phyloP scores from a whole-genome alignment of 1,284 basidiomycete genomes.

The Neonothopanus nambi region DNA sequence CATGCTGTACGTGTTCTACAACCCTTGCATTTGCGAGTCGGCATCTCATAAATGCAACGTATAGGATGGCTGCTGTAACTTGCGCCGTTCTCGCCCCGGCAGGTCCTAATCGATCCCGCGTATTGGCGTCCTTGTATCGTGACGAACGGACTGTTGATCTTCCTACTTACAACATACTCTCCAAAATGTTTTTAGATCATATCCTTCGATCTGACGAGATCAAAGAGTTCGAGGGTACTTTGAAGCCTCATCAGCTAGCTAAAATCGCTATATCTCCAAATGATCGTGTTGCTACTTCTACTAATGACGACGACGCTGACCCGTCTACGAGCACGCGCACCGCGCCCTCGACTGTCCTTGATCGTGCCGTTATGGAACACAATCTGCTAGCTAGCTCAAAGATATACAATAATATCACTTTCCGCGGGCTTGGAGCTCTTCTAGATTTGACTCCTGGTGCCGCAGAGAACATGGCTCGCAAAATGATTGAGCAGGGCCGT shows the following conservation, averaged over 20 bases:
- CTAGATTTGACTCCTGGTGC: constrained; percentile 84
- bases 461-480: constrained; percentile 91
- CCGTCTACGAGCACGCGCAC: constrained; percentile 70
- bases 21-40: constrained; percentile 10
- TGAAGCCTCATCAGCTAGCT: constrained; percentile 92
- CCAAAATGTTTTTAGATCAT: constrained; percentile 97
- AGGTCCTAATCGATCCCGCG: constrained; percentile 90
- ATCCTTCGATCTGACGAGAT: constrained; percentile 91
- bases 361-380: constrained; percentile 97
- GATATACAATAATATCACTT: constrained; percentile 94
- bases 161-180: constrained; percentile 86
- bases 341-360: constrained; percentile 93
- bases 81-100: constrained; percentile 97
- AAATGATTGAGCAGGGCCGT: constrained; percentile 96
- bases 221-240: constrained; percentile 83
- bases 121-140: constrained; percentile 89
- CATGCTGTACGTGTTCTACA: constrained; percentile 65
- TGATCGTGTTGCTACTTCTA: constrained; percentile 68
- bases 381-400: constrained; percentile 94
- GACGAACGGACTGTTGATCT: constrained; percentile 87
- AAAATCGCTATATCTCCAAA: constrained; percentile 82
- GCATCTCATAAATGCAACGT: neutral
- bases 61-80: constrained; percentile 86
- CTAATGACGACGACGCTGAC: constrained; percentile 55
- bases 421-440: constrained; percentile 82